These are phyloP conservation scores for Calonectria pseudoturangicola DNA, from an alignment of 2,329 filamentous ascomycete species.

Conservation along the genomic window DNA sequence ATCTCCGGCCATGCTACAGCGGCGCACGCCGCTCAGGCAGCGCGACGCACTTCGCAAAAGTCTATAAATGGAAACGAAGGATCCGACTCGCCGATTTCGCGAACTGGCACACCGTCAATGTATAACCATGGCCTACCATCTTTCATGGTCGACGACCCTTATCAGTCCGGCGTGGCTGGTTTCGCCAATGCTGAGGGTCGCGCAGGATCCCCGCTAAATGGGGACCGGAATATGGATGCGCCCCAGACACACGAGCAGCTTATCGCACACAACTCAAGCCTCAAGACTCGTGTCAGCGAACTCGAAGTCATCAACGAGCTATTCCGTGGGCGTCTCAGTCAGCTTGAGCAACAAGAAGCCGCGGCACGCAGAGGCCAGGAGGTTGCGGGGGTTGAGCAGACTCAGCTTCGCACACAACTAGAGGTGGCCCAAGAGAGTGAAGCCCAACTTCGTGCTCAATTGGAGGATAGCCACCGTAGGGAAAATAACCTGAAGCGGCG, in stretches of 20 bases:
- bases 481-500: conserved; percentile 89
- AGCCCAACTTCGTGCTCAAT: conserved; percentile 73
- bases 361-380: conserved; percentile 77
- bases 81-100: conserved; percentile 85
- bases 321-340: conserved; percentile 84
- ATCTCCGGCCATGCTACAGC: conserved; percentile 69
- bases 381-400: conserved; percentile 73
- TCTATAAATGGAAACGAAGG: conserved; percentile 83
- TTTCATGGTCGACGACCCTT: conserved; percentile 85
- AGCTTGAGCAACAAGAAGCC: conserved; percentile 86
- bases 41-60: conserved; percentile 81
- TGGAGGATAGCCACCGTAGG: conserved; percentile 85
- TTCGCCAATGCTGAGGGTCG: conserved; percentile 74
- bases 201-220: conserved; percentile 69
- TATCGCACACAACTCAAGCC: conserved; percentile 84
- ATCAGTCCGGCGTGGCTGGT: conserved; percentile 72
- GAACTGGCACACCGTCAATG: conserved; percentile 85
- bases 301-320: conserved; percentile 95
- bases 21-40: conserved; percentile 71
- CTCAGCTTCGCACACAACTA: conserved; percentile 74
- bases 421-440: conserved; percentile 65
- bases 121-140: conserved; percentile 85
- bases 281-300: conserved; percentile 97
- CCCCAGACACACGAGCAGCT: conserved; percentile 88
- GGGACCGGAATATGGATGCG: conserved; percentile 79